Evolutionary conservation across 768 basidiomycete genomes (phyloP).

Genomic region (Cystofilobasidium capitatum): DNA sequence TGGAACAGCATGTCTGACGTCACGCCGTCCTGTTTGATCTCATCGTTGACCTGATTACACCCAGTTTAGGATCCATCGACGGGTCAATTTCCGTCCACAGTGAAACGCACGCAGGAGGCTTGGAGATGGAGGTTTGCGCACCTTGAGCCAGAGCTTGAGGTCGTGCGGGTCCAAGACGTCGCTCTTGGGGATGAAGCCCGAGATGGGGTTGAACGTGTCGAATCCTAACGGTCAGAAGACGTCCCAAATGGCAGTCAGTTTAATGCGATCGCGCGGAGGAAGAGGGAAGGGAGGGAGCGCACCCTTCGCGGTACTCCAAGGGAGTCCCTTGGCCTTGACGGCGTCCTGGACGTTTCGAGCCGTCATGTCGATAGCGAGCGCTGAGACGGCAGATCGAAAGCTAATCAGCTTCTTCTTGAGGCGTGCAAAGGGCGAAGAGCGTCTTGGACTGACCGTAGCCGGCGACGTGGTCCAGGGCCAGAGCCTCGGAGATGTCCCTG

Average conservation of each 20-base stretch:
- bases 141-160: conserved; percentile 67
- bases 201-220: conserved; percentile 88
- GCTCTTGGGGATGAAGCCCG: conserved; percentile 71
- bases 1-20: conserved; percentile 86
- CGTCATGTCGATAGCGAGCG: conserved; percentile 91
- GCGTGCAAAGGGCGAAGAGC: background rate
- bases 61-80: background rate
- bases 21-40: conserved; percentile 70
- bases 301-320: conserved; percentile 84
- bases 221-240: conserved; percentile 63
- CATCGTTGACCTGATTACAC: conserved; percentile 61
- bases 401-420: too few species aligned
- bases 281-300: background rate
- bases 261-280: background rate
- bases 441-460: conserved; percentile 66
- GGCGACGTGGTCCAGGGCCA: conserved; percentile 70
- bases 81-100: too few species aligned
- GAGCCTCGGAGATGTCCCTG: conserved; percentile 62
- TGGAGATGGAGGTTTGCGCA: conserved; percentile 33
- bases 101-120: background rate
- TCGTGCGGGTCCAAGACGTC: conserved; percentile 61
- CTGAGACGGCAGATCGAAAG: conserved; percentile 45
- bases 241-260: background rate
- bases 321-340: conserved; percentile 85
- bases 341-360: conserved; percentile 89